Conservation (phyloP, 208 protist genomes). For the Leishmania aethiopica region DNA sequence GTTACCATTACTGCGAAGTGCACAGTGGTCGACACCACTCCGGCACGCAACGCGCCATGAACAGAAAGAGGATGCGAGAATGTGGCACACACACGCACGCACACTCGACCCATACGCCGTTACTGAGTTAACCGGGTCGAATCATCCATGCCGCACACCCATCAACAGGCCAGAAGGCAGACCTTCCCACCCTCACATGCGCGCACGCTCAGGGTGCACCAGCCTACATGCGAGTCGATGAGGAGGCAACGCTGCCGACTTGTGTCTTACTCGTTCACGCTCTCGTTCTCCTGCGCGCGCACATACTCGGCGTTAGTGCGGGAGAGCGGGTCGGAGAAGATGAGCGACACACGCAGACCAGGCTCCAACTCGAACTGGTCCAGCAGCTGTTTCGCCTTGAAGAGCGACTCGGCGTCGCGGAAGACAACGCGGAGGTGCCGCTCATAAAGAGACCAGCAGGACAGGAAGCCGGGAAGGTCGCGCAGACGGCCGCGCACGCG, state of each 20-base stretch:
- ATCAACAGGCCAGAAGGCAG: not conserved
- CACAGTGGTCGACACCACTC: not conserved
- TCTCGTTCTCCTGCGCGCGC: constrained; percentile 35
- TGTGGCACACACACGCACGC: not conserved
- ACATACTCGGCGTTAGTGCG: constrained; percentile 47
- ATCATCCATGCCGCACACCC: not conserved
- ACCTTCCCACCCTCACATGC: not conserved
- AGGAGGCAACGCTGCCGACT: not conserved
- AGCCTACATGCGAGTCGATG: not conserved
- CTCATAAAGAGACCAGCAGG: constrained; percentile 58
- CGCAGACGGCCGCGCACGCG: constrained; percentile 48
- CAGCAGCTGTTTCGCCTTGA: constrained; percentile 82
- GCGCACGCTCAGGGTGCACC: not conserved
- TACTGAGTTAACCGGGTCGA: constrained; percentile 8
- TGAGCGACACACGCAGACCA: constrained; percentile 65
- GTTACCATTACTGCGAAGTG: not conserved
- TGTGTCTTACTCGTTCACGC: not conserved
- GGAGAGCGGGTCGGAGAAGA: constrained; percentile 50
- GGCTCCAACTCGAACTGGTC: constrained; percentile 79
- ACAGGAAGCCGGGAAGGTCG: constrained; percentile 74
- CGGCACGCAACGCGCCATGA: not conserved
- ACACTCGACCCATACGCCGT: not conserved
- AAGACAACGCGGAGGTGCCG: constrained; percentile 78
- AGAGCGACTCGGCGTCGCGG: constrained; percentile 57
- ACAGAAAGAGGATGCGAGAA: not conserved